phyloP scores from a whole-genome alignment of 805 yeast genomes.

The Starmerella bacillaris region DNA sequence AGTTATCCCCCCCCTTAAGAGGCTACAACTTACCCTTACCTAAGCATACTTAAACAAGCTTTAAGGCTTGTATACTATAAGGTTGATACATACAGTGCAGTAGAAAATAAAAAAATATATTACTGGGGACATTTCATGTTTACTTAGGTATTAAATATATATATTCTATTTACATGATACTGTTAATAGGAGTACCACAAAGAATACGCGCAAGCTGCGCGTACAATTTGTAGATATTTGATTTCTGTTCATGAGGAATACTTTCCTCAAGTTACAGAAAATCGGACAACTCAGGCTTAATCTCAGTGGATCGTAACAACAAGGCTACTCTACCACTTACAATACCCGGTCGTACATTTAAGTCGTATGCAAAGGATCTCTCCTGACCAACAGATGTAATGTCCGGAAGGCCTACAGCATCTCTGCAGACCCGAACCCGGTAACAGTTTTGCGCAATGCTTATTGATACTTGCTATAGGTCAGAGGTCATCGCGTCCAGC shows the following conservation, averaged over 20 bases:
- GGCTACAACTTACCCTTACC: too few species aligned
- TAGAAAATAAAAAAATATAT: too few species aligned
- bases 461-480: conserved; percentile 28
- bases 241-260: conserved; percentile 2
- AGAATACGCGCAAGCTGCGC: conserved; percentile 1
- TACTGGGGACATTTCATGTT: too few species aligned
- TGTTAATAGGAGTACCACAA: conserved; percentile 1
- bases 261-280: conserved; percentile 10
- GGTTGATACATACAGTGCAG: too few species aligned
- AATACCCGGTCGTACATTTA: conserved; percentile 32
- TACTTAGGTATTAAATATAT: background rate
- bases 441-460: conserved; percentile 17
- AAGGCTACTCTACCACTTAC: conserved; percentile 37
- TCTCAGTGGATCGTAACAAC: conserved; percentile 38
- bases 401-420: conserved; percentile 8
- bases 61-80: too few species aligned
- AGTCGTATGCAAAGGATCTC: conserved; percentile 33
- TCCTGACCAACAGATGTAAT: conserved; percentile 20
- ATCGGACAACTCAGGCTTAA: conserved; percentile 30
- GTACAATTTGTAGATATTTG: background rate
- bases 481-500: conserved; percentile 33
- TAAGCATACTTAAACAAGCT: too few species aligned
- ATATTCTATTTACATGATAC: conserved; percentile 2
- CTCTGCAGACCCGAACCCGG: conserved; percentile 8
- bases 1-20: background rate